phyloP scores from a whole-genome alignment of 164 flowering plant species.

The Annona cherimola region DNA sequence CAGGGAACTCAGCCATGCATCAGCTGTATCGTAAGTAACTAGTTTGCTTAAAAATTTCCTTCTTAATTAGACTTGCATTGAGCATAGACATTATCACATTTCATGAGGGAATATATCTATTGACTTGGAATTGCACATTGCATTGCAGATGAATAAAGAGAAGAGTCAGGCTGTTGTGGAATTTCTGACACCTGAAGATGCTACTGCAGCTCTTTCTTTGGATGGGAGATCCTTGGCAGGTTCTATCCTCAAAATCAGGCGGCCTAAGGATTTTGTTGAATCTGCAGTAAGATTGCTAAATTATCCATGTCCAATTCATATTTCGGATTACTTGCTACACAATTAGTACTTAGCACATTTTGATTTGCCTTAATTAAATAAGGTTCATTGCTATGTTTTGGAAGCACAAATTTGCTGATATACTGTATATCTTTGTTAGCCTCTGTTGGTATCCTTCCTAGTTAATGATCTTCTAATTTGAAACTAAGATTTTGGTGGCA shows the following conservation, averaged over 20 bases:
- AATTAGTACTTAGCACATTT: background rate
- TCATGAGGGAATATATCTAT: background rate
- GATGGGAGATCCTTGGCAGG: conserved; percentile 66
- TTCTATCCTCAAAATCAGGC: conserved; percentile 65
- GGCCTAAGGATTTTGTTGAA: conserved; percentile 80
- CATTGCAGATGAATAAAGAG: conserved; percentile 73
- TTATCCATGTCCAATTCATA: background rate
- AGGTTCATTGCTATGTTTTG: background rate
- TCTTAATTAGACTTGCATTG: background rate
- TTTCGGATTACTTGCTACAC: conserved; percentile 1
- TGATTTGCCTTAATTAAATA: background rate
- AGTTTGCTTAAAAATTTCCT: background rate
- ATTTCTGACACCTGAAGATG: conserved; percentile 91
- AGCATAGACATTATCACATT: background rate
- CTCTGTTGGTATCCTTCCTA: background rate
- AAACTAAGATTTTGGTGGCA: background rate
- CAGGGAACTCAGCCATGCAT: conserved; percentile 81
- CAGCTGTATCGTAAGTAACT: conserved; percentile 67
- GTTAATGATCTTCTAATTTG: background rate
- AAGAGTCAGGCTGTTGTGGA: conserved; percentile 87
- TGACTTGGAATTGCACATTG: background rate
- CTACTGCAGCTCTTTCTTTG: conserved; percentile 77
- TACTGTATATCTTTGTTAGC: background rate
- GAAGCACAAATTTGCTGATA: background rate
- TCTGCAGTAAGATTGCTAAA: conserved; percentile 63